Evolutionary conservation across 2,329 filamentous ascomycete species (phyloP).

Genomic region (Colletotrichum kahawae): DNA sequence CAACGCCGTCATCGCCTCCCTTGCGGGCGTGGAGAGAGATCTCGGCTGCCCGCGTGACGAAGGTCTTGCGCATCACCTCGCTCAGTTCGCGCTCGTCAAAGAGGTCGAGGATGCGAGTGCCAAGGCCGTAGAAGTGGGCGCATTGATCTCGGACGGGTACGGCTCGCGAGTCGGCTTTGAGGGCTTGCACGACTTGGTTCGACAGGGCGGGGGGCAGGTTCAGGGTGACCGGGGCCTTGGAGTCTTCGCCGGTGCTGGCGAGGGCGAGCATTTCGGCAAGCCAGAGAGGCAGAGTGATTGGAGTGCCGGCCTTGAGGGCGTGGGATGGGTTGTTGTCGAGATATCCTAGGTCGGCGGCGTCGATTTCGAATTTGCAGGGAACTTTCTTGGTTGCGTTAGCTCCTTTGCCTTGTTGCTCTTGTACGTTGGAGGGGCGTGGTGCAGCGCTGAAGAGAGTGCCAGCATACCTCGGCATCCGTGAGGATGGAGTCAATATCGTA

Average conservation of each 20-base stretch:
- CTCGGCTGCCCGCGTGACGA: conserved; percentile 79
- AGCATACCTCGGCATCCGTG: conserved; percentile 77
- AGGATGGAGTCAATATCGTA: conserved; percentile 86
- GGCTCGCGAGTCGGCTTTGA: conserved; percentile 87
- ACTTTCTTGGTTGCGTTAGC: conserved; percentile 71
- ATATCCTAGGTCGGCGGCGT: conserved; percentile 85
- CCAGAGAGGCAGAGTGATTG: conserved; percentile 88
- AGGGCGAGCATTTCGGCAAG: conserved; percentile 92
- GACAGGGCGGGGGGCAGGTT: conserved; percentile 82
- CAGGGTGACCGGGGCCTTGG: conserved; percentile 73
- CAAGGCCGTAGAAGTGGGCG: conserved; percentile 86
- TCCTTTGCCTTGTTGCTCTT: neutral
- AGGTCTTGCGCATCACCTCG: conserved; percentile 76
- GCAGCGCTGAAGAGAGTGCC: neutral
- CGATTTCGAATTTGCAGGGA: conserved; percentile 91
- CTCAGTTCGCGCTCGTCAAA: conserved; percentile 85
- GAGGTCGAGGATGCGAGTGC: conserved; percentile 83
- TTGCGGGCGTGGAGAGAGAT: conserved; percentile 91
- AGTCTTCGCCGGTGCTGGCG: conserved; percentile 51
- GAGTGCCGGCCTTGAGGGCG: conserved; percentile 79
- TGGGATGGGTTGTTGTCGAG: conserved; percentile 79
- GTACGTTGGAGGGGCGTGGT: neutral
- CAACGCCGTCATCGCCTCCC: conserved; percentile 67
- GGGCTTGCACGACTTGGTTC: conserved; percentile 81
- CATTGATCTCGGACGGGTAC: conserved; percentile 85